These are phyloP conservation scores for Eucalyptus cloeziana DNA, from an alignment of 345 rosid genomes.

Conservation along the genomic window DNA sequence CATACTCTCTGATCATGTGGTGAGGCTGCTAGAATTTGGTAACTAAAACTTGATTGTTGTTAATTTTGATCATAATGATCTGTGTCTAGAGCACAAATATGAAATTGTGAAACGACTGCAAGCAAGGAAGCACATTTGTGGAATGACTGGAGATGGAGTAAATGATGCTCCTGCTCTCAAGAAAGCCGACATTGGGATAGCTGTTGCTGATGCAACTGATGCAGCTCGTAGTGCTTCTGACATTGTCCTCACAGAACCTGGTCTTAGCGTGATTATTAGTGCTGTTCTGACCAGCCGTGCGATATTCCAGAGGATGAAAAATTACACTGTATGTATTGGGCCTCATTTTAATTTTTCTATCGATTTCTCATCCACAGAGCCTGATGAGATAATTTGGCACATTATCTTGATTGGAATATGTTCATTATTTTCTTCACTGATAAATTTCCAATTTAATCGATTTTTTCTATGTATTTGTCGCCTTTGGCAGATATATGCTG, in stretches of 20 bases:
- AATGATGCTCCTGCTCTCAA: conserved; percentile 99
- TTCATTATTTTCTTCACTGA: neutral
- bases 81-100: conserved; percentile 78
- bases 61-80: neutral
- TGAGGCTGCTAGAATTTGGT: neutral
- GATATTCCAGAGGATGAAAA: conserved; percentile 96
- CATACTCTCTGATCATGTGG: neutral
- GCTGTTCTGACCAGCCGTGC: conserved; percentile 98
- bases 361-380: neutral
- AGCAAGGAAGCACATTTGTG: conserved; percentile 96
- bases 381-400: neutral
- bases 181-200: conserved; percentile 97
- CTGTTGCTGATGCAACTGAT: conserved; percentile 99
- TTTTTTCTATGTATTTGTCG: neutral
- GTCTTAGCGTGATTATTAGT: conserved; percentile 95
- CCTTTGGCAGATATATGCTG: conserved; percentile 81
- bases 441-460: neutral
- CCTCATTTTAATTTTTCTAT: neutral
- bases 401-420: neutral
- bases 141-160: conserved; percentile 99
- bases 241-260: conserved; percentile 93
- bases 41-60: neutral
- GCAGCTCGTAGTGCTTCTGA: conserved; percentile 99
- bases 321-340: conserved; percentile 59
- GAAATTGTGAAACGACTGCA: conserved; percentile 94